These are phyloP conservation scores for Chytridiales sp. DNA, from an alignment of 371 early-diverging fungal genomes.

Conservation along the genomic window DNA sequence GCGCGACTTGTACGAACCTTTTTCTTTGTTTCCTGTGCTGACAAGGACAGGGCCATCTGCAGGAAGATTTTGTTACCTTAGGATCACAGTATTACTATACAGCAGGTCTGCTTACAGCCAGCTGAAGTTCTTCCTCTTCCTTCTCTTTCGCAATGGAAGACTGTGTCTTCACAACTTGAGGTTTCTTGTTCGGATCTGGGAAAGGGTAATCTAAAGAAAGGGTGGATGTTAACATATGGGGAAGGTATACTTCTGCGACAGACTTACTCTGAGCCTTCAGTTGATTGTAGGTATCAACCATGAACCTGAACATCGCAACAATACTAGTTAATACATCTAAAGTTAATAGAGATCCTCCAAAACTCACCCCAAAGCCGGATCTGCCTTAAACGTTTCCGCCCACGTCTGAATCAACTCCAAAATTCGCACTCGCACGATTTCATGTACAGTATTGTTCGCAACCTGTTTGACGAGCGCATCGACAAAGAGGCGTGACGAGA, in stretches of 20 bases:
- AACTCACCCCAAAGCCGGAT: conserved; percentile 66
- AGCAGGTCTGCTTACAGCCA: conserved; percentile 55
- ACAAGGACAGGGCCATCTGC: conserved; percentile 80
- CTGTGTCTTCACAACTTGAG: conserved; percentile 59
- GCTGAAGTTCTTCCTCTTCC: conserved; percentile 88
- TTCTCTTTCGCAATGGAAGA: conserved; percentile 64
- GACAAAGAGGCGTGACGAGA: conserved; percentile 75
- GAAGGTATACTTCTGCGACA: not conserved
- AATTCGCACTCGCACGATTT: conserved; percentile 72
- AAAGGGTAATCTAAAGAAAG: conserved; percentile 58
- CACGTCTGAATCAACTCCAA: conserved; percentile 88
- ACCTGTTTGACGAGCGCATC: conserved; percentile 74
- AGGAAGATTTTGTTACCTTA: no score
- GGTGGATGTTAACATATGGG: not conserved
- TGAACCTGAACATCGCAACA: conserved; percentile 44
- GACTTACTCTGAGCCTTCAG: conserved; percentile 50
- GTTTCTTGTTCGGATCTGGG: conserved; percentile 72
- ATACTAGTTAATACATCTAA: not conserved
- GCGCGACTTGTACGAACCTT: conserved; percentile 1
- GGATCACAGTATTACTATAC: no score
- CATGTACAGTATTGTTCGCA: conserved; percentile 68
- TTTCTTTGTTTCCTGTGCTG: conserved; percentile 37
- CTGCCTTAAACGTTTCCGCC: conserved; percentile 79
- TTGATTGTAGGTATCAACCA: conserved; percentile 83
- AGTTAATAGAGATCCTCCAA: not conserved